Conservation (phyloP, 805 yeast species). For the Cyberlindnera americana region DNA sequence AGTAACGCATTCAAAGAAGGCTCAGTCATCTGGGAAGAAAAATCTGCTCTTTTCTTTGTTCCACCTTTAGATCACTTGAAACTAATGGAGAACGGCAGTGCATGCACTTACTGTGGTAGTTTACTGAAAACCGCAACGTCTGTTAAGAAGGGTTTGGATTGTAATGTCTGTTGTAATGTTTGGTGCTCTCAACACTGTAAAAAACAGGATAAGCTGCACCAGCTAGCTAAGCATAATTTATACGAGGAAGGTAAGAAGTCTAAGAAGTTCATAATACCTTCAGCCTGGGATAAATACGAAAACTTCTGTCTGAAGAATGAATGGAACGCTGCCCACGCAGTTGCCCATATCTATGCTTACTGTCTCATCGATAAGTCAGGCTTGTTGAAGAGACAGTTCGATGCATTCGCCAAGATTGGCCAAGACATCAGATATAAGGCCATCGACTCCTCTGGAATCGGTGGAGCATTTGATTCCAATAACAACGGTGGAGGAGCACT, state of each 20-base stretch:
- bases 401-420: constrained; percentile 63
- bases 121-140: constrained; percentile 25
- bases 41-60: constrained; percentile 51
- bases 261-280: constrained; percentile 37
- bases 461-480: constrained; percentile 39
- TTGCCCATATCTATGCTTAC: constrained; percentile 53
- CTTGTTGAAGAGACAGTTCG: constrained; percentile 42
- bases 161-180: constrained; percentile 57
- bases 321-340: constrained; percentile 67
- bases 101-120: constrained; percentile 70
- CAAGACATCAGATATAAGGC: constrained; percentile 63
- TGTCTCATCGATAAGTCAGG: constrained; percentile 39
- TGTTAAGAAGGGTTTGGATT: constrained; percentile 50
- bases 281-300: constrained; percentile 53
- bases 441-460: constrained; percentile 45
- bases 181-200: constrained; percentile 73
- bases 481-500: constrained; percentile 49
- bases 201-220: constrained; percentile 49
- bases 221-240: constrained; percentile 51
- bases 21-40: constrained; percentile 58
- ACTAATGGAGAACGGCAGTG: constrained; percentile 56
- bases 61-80: constrained; percentile 67
- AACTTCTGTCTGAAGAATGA: constrained; percentile 59
- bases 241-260: constrained; percentile 33
- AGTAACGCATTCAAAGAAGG: constrained; percentile 44